Evolutionary conservation across 169 alveolate genomes (phyloP).

Genomic region (Plasmodium knowlesi): DNA sequence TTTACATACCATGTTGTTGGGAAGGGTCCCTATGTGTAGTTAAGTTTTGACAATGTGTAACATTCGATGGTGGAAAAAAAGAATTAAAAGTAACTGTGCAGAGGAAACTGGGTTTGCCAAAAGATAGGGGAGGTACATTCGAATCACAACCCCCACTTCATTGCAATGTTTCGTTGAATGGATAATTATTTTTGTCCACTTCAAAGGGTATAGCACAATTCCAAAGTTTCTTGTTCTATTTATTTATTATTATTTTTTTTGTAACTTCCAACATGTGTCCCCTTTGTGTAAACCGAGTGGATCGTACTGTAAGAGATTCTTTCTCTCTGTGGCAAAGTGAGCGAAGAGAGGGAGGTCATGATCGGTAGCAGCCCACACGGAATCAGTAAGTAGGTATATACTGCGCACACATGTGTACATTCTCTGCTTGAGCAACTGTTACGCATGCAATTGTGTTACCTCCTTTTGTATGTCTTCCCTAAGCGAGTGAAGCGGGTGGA

Average conservation of each 20-base stretch:
- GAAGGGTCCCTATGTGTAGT: neutral
- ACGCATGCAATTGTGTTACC: neutral
- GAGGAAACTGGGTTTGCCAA: neutral
- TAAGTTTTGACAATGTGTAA: neutral
- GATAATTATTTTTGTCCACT: neutral
- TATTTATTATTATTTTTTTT: neutral
- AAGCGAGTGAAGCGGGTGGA: neutral
- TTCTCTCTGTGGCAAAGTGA: neutral
- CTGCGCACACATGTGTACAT: neutral
- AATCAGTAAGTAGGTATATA: neutral
- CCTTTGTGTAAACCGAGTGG: neutral
- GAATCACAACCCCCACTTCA: neutral
- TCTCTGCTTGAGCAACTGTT: neutral
- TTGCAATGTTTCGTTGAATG: neutral
- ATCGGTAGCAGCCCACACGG: neutral
- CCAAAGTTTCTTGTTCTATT: neutral
- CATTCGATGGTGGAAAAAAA: neutral
- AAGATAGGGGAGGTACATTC: neutral
- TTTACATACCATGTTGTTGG: neutral
- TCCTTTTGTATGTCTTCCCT: neutral
- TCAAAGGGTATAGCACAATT: neutral
- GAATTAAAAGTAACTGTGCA: neutral
- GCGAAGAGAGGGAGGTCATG: neutral
- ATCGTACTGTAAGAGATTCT: neutral
- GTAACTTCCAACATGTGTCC: neutral